Percentiles rank a stretch among this genome's conserved stretches.
Conservation (phyloP, 805 yeast species). For the Nakazawaea laoshanensis region DNA sequence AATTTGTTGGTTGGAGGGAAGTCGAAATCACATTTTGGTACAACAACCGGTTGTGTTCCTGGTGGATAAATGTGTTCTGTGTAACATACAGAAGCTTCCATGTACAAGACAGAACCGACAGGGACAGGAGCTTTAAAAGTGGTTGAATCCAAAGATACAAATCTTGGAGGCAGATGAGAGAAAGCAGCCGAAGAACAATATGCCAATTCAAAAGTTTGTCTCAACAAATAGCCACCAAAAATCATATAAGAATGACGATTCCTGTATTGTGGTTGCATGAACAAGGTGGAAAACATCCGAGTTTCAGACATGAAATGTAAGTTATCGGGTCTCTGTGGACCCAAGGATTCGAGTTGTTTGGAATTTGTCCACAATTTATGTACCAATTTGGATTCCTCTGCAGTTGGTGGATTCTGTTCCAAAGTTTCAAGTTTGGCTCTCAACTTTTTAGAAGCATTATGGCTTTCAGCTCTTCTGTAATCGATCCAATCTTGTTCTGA, state of each 20-base stretch:
- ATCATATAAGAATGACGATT: constrained; percentile 92
- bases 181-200: constrained; percentile 90
- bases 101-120: constrained; percentile 81
- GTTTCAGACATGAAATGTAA: constrained; percentile 67
- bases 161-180: constrained; percentile 77
- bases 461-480: constrained; percentile 82
- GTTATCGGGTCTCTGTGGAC: constrained; percentile 35
- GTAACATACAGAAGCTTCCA: constrained; percentile 77
- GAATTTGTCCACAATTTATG: constrained; percentile 68
- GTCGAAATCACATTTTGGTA: constrained; percentile 28
- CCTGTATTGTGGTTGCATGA: constrained; percentile 96
- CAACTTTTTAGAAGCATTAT: constrained; percentile 77
- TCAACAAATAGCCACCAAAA: constrained; percentile 88
- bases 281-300: constrained; percentile 60
- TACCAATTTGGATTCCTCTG: constrained; percentile 63
- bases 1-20: constrained; percentile 50
- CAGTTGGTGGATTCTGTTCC: constrained; percentile 65
- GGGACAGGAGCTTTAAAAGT: constrained; percentile 94
- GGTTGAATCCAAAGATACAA: constrained; percentile 83
- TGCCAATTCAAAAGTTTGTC: constrained; percentile 91
- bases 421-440: constrained; percentile 59
- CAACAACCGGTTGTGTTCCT: constrained; percentile 15
- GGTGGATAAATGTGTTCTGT: constrained; percentile 65
- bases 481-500: constrained; percentile 74
- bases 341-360: constrained; percentile 21